Evolutionary conservation across 2,329 filamentous ascomycete species (phyloP).

Genomic region (Fusarium sp.): DNA sequence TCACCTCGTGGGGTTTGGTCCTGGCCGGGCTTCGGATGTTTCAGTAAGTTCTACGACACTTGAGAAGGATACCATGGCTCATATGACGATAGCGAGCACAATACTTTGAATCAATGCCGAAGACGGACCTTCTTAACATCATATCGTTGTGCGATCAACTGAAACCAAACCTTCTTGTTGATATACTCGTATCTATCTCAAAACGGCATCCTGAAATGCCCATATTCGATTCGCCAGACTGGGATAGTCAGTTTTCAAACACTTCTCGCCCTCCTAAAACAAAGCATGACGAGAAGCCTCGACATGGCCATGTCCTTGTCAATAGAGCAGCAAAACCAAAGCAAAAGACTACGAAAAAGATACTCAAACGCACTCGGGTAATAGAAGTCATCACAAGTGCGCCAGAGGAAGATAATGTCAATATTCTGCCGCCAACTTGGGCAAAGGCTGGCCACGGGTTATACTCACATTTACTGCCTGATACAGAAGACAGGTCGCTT

Average conservation of each 20-base stretch:
- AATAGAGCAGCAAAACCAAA: constrained; percentile 43
- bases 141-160: constrained; percentile 54
- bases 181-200: constrained; percentile 54
- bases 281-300: constrained; percentile 35
- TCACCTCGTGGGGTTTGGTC: constrained; percentile 51
- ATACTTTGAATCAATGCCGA: constrained; percentile 52
- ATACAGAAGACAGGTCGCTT: constrained; percentile 49
- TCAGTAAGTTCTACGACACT: constrained; percentile 44
- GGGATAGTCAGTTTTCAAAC: constrained; percentile 43
- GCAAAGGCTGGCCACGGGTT: constrained; percentile 51
- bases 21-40: constrained; percentile 46
- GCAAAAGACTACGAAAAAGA: constrained; percentile 47
- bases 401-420: constrained; percentile 43
- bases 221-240: constrained; percentile 54
- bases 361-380: constrained; percentile 43
- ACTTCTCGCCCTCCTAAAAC: constrained; percentile 20
- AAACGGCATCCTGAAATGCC: constrained; percentile 54
- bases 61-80: not conserved
- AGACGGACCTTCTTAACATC: constrained; percentile 52
- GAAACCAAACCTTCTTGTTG: constrained; percentile 52
- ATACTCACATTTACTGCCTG: constrained; percentile 50
- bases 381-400: constrained; percentile 42
- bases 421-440: constrained; percentile 52
- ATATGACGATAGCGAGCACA: constrained; percentile 45
- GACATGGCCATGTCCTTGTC: constrained; percentile 44